Percentiles rank a stretch among this genome's conserved stretches.
These are phyloP conservation scores for Hypsizygus marmoreus DNA, from an alignment of 768 basidiomycete genomes.

Conservation along the genomic window DNA sequence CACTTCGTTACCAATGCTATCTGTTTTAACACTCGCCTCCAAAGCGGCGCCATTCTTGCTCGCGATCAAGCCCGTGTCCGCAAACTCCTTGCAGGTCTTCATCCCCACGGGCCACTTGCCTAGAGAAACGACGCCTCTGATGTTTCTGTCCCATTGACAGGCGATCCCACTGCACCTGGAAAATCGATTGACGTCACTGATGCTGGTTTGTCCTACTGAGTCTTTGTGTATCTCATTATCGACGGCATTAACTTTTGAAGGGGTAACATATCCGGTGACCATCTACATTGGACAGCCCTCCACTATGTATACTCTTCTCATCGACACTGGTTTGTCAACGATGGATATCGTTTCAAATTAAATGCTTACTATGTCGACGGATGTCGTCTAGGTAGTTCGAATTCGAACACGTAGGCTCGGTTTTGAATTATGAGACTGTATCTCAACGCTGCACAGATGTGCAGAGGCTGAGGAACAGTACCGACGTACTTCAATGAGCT, in stretches of 20 bases:
- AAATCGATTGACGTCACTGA: slow-evolving; percentile 58
- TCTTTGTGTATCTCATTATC: background rate
- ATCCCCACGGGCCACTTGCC: slow-evolving; percentile 53
- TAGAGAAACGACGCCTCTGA: background rate
- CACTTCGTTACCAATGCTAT: slow-evolving; percentile 35
- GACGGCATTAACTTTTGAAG: slow-evolving; percentile 10
- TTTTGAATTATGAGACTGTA: no score
- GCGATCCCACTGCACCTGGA: slow-evolving; percentile 19
- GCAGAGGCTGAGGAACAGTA: no score
- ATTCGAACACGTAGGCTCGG: no score
- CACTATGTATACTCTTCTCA: slow-evolving; percentile 51
- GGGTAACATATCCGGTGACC: slow-evolving; percentile 53
- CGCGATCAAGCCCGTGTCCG: slow-evolving; percentile 56
- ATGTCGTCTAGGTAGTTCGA: no score
- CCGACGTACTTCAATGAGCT: no score
- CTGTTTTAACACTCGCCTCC: slow-evolving; percentile 49
- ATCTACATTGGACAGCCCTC: slow-evolving; percentile 56
- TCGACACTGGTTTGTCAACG: slow-evolving; percentile 50
- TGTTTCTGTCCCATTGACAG: slow-evolving; percentile 20
- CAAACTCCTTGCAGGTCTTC: slow-evolving; percentile 55
- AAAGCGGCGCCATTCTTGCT: slow-evolving; percentile 48
- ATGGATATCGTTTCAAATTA: slow-evolving; percentile 33
- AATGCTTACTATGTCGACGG: slow-evolving; percentile 1
- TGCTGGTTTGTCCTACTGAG: slow-evolving; percentile 34
- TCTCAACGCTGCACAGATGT: no score